These are phyloP conservation scores for Penicillium sclerotigenum DNA, from an alignment of 2,329 filamentous ascomycete genomes.

Conservation along the genomic window DNA sequence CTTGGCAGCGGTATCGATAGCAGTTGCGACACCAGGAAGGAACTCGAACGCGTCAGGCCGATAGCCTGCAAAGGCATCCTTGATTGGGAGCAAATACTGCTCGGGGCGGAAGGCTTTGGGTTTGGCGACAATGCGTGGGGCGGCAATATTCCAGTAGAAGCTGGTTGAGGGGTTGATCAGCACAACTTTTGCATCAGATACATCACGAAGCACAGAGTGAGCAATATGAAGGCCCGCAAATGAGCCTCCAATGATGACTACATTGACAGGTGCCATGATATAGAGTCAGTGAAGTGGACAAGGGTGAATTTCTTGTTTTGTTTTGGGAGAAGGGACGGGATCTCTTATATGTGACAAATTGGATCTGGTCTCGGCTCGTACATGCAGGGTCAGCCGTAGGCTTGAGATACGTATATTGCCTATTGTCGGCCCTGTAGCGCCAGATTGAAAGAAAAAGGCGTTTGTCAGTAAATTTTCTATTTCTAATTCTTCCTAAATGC, in stretches of 20 bases:
- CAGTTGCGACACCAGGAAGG: conserved; percentile 50
- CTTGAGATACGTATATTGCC: background rate
- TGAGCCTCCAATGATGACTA: conserved; percentile 42
- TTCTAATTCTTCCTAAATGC: background rate
- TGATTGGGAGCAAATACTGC: conserved; percentile 51
- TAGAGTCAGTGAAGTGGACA: background rate
- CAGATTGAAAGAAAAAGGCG: background rate
- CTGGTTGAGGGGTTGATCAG: conserved; percentile 53
- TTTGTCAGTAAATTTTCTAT: background rate
- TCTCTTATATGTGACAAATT: conserved; percentile 10
- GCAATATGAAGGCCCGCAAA: conserved; percentile 36
- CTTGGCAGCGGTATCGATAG: conserved; percentile 44
- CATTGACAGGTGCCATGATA: conserved; percentile 18
- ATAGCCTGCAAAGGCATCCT: conserved; percentile 52
- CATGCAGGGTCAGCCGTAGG: background rate
- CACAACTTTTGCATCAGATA: conserved; percentile 46
- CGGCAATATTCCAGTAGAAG: conserved; percentile 54
- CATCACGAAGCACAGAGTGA: conserved; percentile 37
- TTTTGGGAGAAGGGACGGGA: background rate
- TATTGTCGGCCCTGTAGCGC: too few relatives aligned
- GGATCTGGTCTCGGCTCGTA: background rate
- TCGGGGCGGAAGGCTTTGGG: conserved; percentile 47
- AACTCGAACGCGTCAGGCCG: conserved; percentile 48
- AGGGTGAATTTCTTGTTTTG: background rate
- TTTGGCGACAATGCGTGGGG: conserved; percentile 53